Evolutionary conservation across 2,329 filamentous ascomycete genomes (phyloP), one percentile per base, ranked within the genome.

Genomic region (Fusarium acutatum): DNA sequence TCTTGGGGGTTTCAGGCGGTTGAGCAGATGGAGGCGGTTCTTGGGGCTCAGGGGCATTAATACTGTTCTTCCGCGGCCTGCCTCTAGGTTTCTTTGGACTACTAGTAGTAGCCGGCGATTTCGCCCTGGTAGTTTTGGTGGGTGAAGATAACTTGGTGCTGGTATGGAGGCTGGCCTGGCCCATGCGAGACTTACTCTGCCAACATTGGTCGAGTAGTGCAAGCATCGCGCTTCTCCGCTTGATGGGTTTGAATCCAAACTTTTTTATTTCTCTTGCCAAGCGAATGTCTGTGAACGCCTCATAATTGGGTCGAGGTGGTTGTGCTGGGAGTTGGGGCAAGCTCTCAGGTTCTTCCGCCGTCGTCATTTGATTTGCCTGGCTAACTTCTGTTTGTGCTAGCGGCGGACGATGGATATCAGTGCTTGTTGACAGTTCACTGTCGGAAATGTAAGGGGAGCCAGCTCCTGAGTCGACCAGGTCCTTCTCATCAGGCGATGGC

Each of bases 211-310:
- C 84, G 18, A 95, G 83, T 17, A 94, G 81, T 4, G 89, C 84
- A 68, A 95, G 90, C 91, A 94, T 94, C 14, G 89, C 89, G 54
- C 87, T 85, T 24, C 93, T 87, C 62, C 85, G 89, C 78, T 91
- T 93, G 35, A 95, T 84, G 3, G 91, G 84, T 78, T 95, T 95
- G 81, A 95, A 95, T 0, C 92, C 92, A 76, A 90, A 94, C 0
- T 85, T 84, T 10, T 87, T 83, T 49, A 95, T 83, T 76, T 92
- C 87, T 63, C 86, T 88, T 6, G 89, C 83, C 22, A 95, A 83
- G 65, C 93, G 88, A 14, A 85, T 82, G 69, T 92, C 91, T 7
- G 91, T 91, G 66, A 89, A 91, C 0, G 87, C 81, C 44, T 88
- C 86, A 68, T 88, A 95, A 17, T 88, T 87, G 5, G 92, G 92